Base-by-base conservation (phyloP, 2,329 filamentous ascomycete species). In the Coniochaeta pulveracea region DNA sequence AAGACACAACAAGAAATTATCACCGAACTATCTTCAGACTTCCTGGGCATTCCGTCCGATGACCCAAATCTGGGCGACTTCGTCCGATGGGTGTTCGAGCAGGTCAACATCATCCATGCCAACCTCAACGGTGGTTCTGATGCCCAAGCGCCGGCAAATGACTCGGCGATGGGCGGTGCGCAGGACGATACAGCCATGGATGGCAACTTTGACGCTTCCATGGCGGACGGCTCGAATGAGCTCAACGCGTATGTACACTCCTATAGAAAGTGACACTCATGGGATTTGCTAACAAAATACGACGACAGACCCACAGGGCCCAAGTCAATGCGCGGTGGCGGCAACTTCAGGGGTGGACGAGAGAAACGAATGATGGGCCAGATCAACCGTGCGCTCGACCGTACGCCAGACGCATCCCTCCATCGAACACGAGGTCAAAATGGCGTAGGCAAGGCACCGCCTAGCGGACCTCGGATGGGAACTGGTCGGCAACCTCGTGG, bases 1-100 rank as follows among this genome's bases (percentile, higher is more conserved):
- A 95, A 94, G 58, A 86, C 82, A 4, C 80, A 93, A 54, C 77
- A 88, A 33, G 81, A 95, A 53, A 89, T 98, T 43, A 82, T 86
- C 8, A 66, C 74, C 26, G 91, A 98, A 54, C 75, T 98, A 10
- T 82, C 88, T 2, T 81, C 79, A 43, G 91, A 98, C 47, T 71
- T 98, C 26, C 72, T 98, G 3, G 77, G 77, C 37, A 71, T 95
- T 4, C 76, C 76, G 3, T 77, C 85, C 29, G 86, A 93, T 39
- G 89, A 95, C 47, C 76, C 81, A 33, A 79, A 78, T 43, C 85
- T 85, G 6, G 74, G 73, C 40, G 80, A 88, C 35, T 96, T 98
- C 52, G 78, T 88, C 40, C 72, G 69, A 52, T 98, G 91, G 91
- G 64, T 98, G n/a, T 96, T 96, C 52, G 74, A 86, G 35, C 82